Evolutionary conservation across 2,329 filamentous ascomycete species (phyloP), one percentile per base, ranked within the genome.

Genomic region (Corniculantispora saksenae): DNA sequence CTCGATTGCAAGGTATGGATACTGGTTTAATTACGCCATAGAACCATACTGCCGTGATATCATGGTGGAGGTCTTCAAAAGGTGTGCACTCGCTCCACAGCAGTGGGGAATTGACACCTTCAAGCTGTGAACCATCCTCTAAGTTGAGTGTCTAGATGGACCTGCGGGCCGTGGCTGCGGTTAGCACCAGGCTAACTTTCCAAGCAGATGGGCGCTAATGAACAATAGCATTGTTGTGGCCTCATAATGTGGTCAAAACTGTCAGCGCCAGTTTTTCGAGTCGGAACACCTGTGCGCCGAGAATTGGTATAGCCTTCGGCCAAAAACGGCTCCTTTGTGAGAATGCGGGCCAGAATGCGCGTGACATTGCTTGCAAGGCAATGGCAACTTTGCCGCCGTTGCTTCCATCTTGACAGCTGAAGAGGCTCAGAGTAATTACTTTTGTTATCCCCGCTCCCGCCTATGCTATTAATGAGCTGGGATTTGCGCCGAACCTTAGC

Each of bases 21-120:
- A 55, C 51, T 23, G 45, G 60, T 63, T 63, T 63, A 56, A 63
- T 63, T 63, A 40, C 60, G 35, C 50, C 25, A n/a, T 43, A 40
- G 17, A 48, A 32, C 43, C 29, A 21, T 51, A n/a, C 40, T 32
- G 23, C 58, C 29, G 58, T 45, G 60, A 62, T 53, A 45, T 55
- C 48, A 55, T 40, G 38, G 47, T 23, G 48, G 48, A 61, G 48
- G 38, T 53, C 29, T 32, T 21, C 23, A 40, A 43, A 38, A 45
- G 43, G 48, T 32, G 23, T 54, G 51, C n/a, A 25, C n/a, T n/a
- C 32, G 40, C 25, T 56, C 60, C 60, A 63, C 60, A 38, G 17
- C 40, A 56, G 60, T 48, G 60, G 60, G 27, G 59, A n/a, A 53
- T 43, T 25, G 29, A 29, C 38, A 57, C 25, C 53, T 32, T 29